Conservation (phyloP, 441 rosid species). For the Pelargonium cotyledonis region DNA sequence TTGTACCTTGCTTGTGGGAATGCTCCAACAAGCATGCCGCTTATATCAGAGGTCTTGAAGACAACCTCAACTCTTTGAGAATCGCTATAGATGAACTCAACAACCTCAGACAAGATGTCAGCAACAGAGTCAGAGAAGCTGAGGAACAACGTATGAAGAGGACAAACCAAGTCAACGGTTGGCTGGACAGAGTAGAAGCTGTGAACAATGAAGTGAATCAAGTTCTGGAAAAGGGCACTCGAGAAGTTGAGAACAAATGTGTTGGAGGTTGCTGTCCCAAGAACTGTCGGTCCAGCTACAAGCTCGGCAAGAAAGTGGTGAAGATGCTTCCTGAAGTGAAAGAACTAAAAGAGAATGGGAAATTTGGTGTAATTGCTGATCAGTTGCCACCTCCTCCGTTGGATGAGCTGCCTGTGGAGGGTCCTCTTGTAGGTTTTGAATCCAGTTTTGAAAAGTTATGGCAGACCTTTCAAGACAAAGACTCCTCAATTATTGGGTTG, state of each 20-base stretch:
- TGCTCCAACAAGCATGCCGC: conserved; percentile 8
- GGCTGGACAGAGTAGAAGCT: too few relatives aligned
- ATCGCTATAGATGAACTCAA: background rate
- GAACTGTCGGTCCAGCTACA: too few relatives aligned
- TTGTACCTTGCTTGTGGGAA: conserved; percentile 13
- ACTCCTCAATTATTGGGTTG: conserved; percentile 15
- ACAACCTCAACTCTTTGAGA: background rate
- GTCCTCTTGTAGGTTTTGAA: conserved; percentile 16
- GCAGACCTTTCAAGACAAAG: conserved; percentile 11
- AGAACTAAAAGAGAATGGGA: background rate
- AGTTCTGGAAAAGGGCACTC: too few relatives aligned
- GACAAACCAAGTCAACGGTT: too few relatives aligned
- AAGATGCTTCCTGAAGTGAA: too few relatives aligned
- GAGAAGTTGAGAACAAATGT: too few relatives aligned
- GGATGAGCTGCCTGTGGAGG: too few relatives aligned
- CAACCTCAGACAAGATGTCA: background rate
- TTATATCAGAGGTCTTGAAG: conserved; percentile 12
- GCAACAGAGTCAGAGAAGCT: background rate
- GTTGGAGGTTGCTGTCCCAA: too few relatives aligned
- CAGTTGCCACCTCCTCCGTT: too few relatives aligned
- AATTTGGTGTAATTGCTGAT: background rate
- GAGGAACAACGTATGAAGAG: background rate
- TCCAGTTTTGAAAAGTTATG: conserved; percentile 1
- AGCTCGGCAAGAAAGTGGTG: too few relatives aligned
- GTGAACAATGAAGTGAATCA: too few relatives aligned